Base-by-base conservation (phyloP, 345 rosid species). In the Gynandropsis gynandra region DNA sequence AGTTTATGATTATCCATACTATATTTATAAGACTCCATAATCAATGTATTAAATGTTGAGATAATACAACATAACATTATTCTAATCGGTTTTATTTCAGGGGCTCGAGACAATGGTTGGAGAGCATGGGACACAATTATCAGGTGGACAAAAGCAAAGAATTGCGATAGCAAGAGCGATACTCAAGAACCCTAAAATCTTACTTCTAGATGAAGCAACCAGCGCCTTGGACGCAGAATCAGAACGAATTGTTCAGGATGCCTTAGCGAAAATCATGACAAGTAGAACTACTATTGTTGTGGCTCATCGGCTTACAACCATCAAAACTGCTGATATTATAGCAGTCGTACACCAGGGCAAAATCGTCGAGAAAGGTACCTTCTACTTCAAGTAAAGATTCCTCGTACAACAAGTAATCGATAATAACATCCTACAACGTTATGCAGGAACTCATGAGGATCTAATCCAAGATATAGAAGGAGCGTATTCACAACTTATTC, bases 201-300 rank as follows among this genome's bases (percentile, higher is more conserved):
- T 85, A 50, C 89, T 81, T 13, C 89, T 85, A 16, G 95, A 81
- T 31, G 95, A 85, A 72, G 89, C 85, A 10, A 85, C 89, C 27
- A 85, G 89, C 47, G 89, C 85, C 1, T 75, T 20, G 29, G 82
- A 80, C 16, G 73, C 78, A 0, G 75, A 72, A 52, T 80, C 85
- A 0, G 85, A 80, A 56, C 63, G 64, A 10, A 57, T 68, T 10
- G 82, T 80, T 43, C 85, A 79, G 31, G 76, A 66, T 4, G 80
- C 80, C 3, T 59, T 74, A 16, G 83, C 68, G 4, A 27, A 61
- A 8, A 60, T 67, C 10, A 64, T 72, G 72, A 48, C 46, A 52
- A 52, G 54, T 50, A 54, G 77, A 55, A 78, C 83, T 0, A 74
- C 77, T 7, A 64, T 78, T 1, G 59, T 78, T 10, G 75, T 72